A percentile compares a stretch with the other conserved stretches of the same genome.
phyloP scores from a whole-genome alignment of 352 stramenopile genomes.

The Globisporangium middletonii region DNA sequence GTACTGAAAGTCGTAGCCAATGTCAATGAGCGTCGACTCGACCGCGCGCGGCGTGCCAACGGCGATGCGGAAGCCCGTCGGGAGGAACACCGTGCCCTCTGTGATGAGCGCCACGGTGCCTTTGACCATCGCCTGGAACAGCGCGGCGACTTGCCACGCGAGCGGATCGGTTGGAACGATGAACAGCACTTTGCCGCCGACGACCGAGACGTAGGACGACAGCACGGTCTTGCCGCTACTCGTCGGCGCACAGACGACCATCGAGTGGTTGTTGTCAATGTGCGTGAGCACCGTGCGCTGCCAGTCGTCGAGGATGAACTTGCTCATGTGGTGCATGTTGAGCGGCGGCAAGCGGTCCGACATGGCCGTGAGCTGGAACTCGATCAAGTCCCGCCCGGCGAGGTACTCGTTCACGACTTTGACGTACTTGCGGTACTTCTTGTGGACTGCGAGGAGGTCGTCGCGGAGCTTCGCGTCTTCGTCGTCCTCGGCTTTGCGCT shows the following conservation, averaged over 20 bases:
- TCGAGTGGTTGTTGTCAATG: slow-evolving; percentile 94
- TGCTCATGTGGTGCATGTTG: slow-evolving; percentile 90
- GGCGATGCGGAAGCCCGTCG: slow-evolving; percentile 85
- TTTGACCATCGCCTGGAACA: slow-evolving; percentile 98
- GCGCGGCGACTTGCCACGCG: slow-evolving; percentile 97
- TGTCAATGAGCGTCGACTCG: slow-evolving; percentile 89
- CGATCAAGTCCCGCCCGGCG: slow-evolving; percentile 65
- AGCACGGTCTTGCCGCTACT: slow-evolving; percentile 96
- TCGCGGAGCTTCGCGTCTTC: slow-evolving; percentile 60
- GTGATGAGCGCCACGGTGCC: slow-evolving; percentile 95
- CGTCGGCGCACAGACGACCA: slow-evolving; percentile 97
- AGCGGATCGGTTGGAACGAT: slow-evolving; percentile 96
- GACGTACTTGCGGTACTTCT: slow-evolving; percentile 86
- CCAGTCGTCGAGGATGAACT: slow-evolving; percentile 96
- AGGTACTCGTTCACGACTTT: slow-evolving; percentile 73
- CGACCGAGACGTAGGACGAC: slow-evolving; percentile 79
- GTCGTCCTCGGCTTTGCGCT: slow-evolving; percentile 65
- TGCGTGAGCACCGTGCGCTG: slow-evolving; percentile 94
- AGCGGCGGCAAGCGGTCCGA: slow-evolving; percentile 77
- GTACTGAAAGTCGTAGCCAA: slow-evolving; percentile 95
- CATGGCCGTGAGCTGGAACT: slow-evolving; percentile 86
- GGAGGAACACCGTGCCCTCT: slow-evolving; percentile 83
- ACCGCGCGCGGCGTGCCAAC: slow-evolving; percentile 95
- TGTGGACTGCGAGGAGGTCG: slow-evolving; percentile 71
- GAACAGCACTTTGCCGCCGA: slow-evolving; percentile 76